phyloP scores from a whole-genome alignment of 1,284 basidiomycete species.

The Rhizoctonia solani region DNA sequence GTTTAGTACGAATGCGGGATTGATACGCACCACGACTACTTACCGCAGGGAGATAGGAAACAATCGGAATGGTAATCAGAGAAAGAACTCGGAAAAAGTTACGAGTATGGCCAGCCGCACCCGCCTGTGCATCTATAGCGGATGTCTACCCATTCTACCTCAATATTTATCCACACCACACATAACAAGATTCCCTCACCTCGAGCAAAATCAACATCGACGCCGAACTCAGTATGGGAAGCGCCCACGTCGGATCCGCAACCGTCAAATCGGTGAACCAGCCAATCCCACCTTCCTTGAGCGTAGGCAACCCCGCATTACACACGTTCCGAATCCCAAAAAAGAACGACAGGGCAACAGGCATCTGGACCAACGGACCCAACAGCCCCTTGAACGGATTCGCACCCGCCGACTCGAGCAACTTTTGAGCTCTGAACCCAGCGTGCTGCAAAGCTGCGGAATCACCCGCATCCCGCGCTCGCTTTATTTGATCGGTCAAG shows the following conservation, averaged over 20 bases:
- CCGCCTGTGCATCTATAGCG: constrained; percentile 52
- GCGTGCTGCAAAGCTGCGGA: constrained; percentile 58
- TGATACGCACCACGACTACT: background rate
- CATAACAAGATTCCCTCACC: constrained; percentile 53
- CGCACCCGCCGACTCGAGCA: constrained; percentile 74
- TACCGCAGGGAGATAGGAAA: constrained; percentile 44
- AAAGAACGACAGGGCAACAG: constrained; percentile 85
- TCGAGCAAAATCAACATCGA: constrained; percentile 74
- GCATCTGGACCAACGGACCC: constrained; percentile 72
- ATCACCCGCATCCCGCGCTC: constrained; percentile 55
- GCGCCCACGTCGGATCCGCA: constrained; percentile 75
- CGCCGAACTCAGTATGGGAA: constrained; percentile 69
- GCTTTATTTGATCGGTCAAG: constrained; percentile 57
- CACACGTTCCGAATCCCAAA: constrained; percentile 79
- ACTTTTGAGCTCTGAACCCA: constrained; percentile 59
- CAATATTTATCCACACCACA: constrained; percentile 50
- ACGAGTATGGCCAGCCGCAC: constrained; percentile 67
- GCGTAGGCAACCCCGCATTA: constrained; percentile 67
- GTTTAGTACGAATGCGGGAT: background rate
- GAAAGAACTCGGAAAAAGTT: constrained; percentile 71
- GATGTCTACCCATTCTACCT: constrained; percentile 54
- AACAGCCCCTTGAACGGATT: constrained; percentile 62
- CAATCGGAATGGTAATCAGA: constrained; percentile 62
- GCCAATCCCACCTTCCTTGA: constrained; percentile 76
- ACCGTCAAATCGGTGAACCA: constrained; percentile 80